Percentiles rank a stretch among this genome's conserved stretches.
Evolutionary conservation across 805 yeast genomes (phyloP).

Genomic region (Candida parachauliodes): DNA sequence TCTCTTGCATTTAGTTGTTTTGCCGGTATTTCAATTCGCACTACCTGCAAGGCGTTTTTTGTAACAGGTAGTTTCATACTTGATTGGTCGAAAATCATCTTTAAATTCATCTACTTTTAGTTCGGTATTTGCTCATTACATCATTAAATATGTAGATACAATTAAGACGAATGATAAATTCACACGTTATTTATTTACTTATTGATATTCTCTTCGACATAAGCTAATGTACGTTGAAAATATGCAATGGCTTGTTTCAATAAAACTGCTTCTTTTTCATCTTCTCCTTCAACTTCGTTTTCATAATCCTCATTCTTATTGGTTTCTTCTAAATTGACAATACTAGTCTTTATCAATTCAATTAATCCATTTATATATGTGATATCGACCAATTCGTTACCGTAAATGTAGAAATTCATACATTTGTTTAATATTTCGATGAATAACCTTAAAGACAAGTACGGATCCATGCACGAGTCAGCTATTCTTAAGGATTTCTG

Average conservation of each 20-base stretch:
- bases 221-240: constrained; percentile 69
- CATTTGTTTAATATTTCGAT: constrained; percentile 87
- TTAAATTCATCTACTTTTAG: too few relatives aligned
- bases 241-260: constrained; percentile 24
- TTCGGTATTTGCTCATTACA: too few relatives aligned
- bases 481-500: constrained; percentile 87
- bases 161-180: too few relatives aligned
- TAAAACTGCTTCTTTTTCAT: constrained; percentile 21
- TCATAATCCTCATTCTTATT: constrained; percentile 9
- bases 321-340: constrained; percentile 44
- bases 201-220: constrained; percentile 43
- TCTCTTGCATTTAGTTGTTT: too few relatives aligned
- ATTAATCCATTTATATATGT: constrained; percentile 82
- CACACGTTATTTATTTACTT: neutral
- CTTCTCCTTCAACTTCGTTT: constrained; percentile 8
- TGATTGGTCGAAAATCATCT: too few relatives aligned
- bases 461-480: constrained; percentile 85
- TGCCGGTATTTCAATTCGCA: too few relatives aligned
- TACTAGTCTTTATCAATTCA: constrained; percentile 69
- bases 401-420: constrained; percentile 79
- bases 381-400: constrained; percentile 64
- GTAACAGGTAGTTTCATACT: too few relatives aligned
- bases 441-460: constrained; percentile 73
- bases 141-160: too few relatives aligned
- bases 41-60: too few relatives aligned